A percentile compares a stretch with the other conserved stretches of the same genome.
These are phyloP conservation scores for Bjerkandera adusta DNA, from an alignment of 1,284 basidiomycete species.

Conservation along the genomic window DNA sequence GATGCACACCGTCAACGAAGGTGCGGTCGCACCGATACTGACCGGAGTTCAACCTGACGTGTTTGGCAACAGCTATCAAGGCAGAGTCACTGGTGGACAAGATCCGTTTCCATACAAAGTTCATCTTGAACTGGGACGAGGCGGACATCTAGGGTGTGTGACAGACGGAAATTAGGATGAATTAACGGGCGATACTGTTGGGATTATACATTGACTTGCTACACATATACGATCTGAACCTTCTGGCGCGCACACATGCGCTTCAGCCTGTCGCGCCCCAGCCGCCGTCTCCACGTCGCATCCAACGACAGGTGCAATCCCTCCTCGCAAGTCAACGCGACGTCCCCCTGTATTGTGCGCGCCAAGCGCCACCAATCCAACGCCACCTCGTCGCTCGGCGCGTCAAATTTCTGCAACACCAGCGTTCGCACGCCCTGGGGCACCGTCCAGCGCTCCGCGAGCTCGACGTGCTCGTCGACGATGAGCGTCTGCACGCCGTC, in stretches of 20 bases:
- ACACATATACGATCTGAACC: background rate
- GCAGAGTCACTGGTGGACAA: conserved; percentile 22
- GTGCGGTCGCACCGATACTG: background rate
- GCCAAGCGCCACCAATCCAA: conserved; percentile 7
- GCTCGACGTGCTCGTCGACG: conserved; percentile 18
- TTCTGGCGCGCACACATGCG: background rate
- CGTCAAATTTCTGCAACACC: conserved; percentile 12
- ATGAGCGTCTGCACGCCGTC: conserved; percentile 25
- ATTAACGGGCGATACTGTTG: too few relatives aligned
- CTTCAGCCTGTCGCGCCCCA: background rate
- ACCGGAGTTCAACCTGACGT: background rate
- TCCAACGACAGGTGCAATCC: background rate
- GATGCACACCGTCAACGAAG: conserved; percentile 61
- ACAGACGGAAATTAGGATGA: too few relatives aligned
- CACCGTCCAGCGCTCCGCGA: conserved; percentile 17
- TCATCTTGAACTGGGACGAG: conserved; percentile 28
- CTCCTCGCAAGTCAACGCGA: background rate
- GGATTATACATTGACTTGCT: too few relatives aligned
- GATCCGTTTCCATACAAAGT: conserved; percentile 26
- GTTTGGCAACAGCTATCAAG: conserved; percentile 17
- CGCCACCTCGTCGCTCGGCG: background rate
- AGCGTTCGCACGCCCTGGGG: conserved; percentile 24
- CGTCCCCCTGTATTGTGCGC: background rate
- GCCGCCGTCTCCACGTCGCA: background rate
- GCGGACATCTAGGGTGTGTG: conserved; percentile 5